Evolutionary conservation across 1,284 basidiomycete species (phyloP).

Genomic region (Entoloma clypeatum): DNA sequence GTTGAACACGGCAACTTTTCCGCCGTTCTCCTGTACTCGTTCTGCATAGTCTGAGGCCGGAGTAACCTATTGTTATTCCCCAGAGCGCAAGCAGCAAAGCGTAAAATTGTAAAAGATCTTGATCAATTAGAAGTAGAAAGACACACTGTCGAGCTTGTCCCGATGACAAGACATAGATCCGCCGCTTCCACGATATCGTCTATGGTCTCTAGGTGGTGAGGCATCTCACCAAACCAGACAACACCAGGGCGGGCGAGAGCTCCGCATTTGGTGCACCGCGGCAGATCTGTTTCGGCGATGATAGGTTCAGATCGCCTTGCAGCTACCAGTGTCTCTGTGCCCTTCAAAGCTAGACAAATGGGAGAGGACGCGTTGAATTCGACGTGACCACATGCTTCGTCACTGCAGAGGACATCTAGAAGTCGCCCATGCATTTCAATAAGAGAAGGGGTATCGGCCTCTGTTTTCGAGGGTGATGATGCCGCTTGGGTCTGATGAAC

Average conservation of each 20-base stretch:
- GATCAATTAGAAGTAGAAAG: background rate
- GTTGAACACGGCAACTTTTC: slow-evolving; percentile 59
- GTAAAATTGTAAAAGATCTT: background rate
- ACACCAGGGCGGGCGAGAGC: slow-evolving; percentile 56
- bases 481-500: slow-evolving; percentile 11
- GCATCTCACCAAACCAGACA: slow-evolving; percentile 64
- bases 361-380: slow-evolving; percentile 43
- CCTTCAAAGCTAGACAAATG: slow-evolving; percentile 47
- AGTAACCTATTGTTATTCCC: slow-evolving; percentile 29
- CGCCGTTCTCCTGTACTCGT: slow-evolving; percentile 31
- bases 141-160: slow-evolving; percentile 58
- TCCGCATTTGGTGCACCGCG: slow-evolving; percentile 48
- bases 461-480: slow-evolving; percentile 11
- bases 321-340: slow-evolving; percentile 45
- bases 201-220: slow-evolving; percentile 42
- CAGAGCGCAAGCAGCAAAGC: background rate
- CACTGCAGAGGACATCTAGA: slow-evolving; percentile 53
- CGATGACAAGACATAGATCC: slow-evolving; percentile 60
- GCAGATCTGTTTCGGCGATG: slow-evolving; percentile 27
- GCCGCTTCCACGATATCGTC: slow-evolving; percentile 42
- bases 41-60: slow-evolving; percentile 37
- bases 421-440: slow-evolving; percentile 67
- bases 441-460: slow-evolving; percentile 25
- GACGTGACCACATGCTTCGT: slow-evolving; percentile 36
- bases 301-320: slow-evolving; percentile 32